Conservation (phyloP, 2,329 filamentous ascomycete genomes). For the Colletotrichum musicola region DNA sequence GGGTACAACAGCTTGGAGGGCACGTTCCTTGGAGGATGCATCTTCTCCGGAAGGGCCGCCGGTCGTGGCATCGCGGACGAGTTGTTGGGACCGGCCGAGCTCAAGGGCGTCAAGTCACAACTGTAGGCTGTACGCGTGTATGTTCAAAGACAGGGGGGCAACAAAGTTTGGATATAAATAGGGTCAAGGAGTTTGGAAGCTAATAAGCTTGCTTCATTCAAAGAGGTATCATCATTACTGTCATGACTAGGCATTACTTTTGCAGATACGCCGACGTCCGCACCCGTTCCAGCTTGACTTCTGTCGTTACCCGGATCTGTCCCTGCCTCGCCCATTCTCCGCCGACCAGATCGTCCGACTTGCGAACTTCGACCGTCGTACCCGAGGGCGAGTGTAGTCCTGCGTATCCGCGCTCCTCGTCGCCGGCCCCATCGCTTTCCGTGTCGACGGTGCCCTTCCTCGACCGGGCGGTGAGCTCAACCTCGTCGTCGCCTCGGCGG, state of each 20-base stretch:
- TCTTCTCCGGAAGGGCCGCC: conserved; percentile 71
- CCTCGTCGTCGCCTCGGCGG: conserved; percentile 20
- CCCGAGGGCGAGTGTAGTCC: conserved; percentile 16
- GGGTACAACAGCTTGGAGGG: conserved; percentile 73
- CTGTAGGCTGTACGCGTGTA: neutral
- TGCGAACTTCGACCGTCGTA: conserved; percentile 30
- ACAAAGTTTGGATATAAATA: neutral
- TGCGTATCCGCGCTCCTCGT: conserved; percentile 28
- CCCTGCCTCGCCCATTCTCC: conserved; percentile 18
- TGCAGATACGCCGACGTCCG: conserved; percentile 21
- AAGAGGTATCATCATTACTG: conserved; percentile 12
- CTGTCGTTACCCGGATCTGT: conserved; percentile 29
- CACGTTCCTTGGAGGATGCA: conserved; percentile 72
- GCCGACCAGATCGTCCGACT: conserved; percentile 18
- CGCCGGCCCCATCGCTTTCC: neutral
- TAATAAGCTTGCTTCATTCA: neutral
- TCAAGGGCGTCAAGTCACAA: conserved; percentile 17
- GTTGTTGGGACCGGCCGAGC: conserved; percentile 41
- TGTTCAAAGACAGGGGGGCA: too few species aligned
- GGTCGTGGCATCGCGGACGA: conserved; percentile 68
- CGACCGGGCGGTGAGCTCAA: conserved; percentile 31
- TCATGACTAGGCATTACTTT: neutral
- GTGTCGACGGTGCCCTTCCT: conserved; percentile 3
- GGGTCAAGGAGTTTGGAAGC: neutral
- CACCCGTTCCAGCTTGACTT: conserved; percentile 27